Evolutionary conservation across 345 rosid genomes (phyloP), one percentile per base, ranked within the genome.

Genomic region (Rhizophora mangle): DNA sequence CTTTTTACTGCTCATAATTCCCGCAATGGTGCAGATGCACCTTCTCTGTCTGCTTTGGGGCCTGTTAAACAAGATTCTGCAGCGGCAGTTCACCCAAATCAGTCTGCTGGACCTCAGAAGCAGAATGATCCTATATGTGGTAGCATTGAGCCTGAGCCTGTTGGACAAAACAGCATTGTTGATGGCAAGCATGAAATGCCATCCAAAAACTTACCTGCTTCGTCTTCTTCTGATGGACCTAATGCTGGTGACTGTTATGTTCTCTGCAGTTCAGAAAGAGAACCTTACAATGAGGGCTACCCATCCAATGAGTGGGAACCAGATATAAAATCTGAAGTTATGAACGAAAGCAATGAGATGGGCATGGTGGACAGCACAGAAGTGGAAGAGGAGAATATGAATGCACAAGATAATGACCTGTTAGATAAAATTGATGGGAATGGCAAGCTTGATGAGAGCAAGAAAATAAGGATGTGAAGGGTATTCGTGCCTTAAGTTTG

Each of bases 401-500:
- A 67, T 32, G 70, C 53, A 49, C 74, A 74, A 24, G 82, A 81
- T 52, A 67, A 63, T 78, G 84, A 78, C 56, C 82, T 78, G 22
- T 60, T 67, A 24, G 88, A 83, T 76, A 80, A 83, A 27, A 54
- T 51, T 69, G 87, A 72, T 63, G 86, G 73, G 57, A 89, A 82
- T 72, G 88, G 66, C 20, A 84, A 67, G 71, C 81, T 67, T 57
- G 88, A 85, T 22, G 96, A 82, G 70, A 71, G 72, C 75, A 88
- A 87, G 88, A 90, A 87, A 79, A 73, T 69, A 92, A 90, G 82
- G 98, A 90, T 72, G 72, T 69, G 4, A 95, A 89, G 81, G 87
- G 83, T 31, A 61, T 81, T 71, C 90, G 90, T 62, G 87, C 90
- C 21, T 95, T 73, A 95, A 95, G 72, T 95, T 95, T 80, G 87